Evolutionary conservation across 139 green algal species (phyloP).

Genomic region (Chlorella sp.): DNA sequence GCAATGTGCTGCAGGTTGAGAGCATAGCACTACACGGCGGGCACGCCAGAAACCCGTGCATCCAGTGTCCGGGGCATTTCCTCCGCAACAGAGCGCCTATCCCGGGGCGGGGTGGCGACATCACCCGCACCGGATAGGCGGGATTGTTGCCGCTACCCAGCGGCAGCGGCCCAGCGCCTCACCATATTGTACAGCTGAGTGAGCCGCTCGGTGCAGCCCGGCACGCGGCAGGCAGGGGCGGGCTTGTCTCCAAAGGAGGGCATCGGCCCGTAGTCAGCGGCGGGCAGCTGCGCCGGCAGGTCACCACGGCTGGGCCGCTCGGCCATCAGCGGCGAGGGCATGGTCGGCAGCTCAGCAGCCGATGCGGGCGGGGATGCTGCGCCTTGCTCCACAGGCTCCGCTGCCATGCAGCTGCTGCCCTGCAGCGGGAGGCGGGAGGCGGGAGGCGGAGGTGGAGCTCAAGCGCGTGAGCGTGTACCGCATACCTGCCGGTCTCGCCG

Average conservation of each 20-base stretch:
- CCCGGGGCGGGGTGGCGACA: too few relatives aligned
- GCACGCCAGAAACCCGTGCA: too few relatives aligned
- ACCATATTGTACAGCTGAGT: neutral
- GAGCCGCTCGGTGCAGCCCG: neutral
- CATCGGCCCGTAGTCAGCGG: neutral
- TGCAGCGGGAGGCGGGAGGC: too few relatives aligned
- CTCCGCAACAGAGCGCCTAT: too few relatives aligned
- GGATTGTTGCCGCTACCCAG: too few relatives aligned
- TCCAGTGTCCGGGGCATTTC: too few relatives aligned
- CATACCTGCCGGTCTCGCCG: too few relatives aligned
- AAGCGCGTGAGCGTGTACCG: neutral
- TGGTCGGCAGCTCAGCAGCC: neutral
- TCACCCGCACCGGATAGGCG: too few relatives aligned
- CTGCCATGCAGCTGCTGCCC: neutral
- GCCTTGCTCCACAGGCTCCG: neutral
- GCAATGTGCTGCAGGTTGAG: too few relatives aligned
- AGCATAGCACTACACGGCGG: too few relatives aligned
- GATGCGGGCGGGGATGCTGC: neutral
- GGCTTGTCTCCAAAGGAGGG: neutral
- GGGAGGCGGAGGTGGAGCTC: too few relatives aligned
- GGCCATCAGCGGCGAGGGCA: neutral
- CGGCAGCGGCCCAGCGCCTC: neutral
- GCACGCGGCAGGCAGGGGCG: neutral
- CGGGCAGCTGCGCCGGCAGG: neutral
- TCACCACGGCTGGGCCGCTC: too few relatives aligned